Base-by-base conservation (phyloP, 129 eudicot species). In the Pseudognaphalium luteoalbum region DNA sequence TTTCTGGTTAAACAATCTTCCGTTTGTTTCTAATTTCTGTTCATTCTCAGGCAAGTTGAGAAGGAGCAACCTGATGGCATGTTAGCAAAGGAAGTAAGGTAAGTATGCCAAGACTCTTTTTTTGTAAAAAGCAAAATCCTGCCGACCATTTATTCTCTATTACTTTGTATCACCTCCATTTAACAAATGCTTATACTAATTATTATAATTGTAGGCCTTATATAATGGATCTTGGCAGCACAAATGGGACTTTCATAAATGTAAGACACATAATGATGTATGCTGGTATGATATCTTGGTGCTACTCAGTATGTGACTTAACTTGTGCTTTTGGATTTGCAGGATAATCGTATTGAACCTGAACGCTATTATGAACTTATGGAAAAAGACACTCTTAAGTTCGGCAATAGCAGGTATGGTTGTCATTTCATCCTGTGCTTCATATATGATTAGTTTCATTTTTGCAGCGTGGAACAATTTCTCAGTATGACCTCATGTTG, bases 151-250 rank as follows among this genome's bases (percentile, higher is more conserved):
- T 15, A 9, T 10, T 14, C 60, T 54, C 22, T 54, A n/a, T 14
- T 8, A 63, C 35, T 15, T 15, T 29, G 68, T 63, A 25, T 63
- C 68, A 63, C 47, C 19, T 63, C 30, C 44, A 33, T 8, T 32
- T 8, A 37, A 65, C 44, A 51, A 44, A 41, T 69, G 76, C 39
- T 44, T 47, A n/a, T 34, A 21, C 63, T 77, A 70, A 17, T 63
- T 66, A 62, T 84, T 29, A 33, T 68, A 29, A 52, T 65, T 62
- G 50, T 35, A 94, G 98, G 91, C 98, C 98, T 64, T 94, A 94
- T 78, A 70, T 94, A 72, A 94, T 94, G 98, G 98, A 94, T 85
- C 93, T 94, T 66, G 98, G 98, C 77, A 94, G 98, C 88, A 94
- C 98, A 39, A 94, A 94, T 54, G 92, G 95, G 62, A 94, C 98